Evolutionary conservation across 495 filamentous ascomycete genomes (phyloP), one percentile per base, ranked within the genome.

Genomic region (Apodospora peruviana): DNA sequence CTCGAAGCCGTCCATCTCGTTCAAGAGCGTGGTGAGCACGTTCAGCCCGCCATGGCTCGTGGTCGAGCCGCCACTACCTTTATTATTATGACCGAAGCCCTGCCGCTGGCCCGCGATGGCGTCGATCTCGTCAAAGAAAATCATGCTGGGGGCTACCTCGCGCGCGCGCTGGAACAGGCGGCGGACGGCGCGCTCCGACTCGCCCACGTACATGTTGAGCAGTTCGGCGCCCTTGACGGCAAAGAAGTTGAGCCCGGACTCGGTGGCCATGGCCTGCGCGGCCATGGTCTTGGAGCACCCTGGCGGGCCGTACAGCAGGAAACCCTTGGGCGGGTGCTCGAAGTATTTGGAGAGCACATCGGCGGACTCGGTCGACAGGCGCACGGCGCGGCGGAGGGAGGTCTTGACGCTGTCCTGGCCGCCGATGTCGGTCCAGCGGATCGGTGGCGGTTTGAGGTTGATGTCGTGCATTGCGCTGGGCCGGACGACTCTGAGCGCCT

Each of bases 61-160:
- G 24, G 66, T 46, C 2, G 41, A 20, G 0, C 20, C 29, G 3
- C 27, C 19, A 17, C 25, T 39, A 3, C 24, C 24, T 39, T 18
- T 4, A 16, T 32, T 12, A 4, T 14, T 14, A 24, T 49, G 39
- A 5, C 71, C 55, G 16, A 71, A 62, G 14, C 69, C 72, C 27
- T 81, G 76, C 19, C 90, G 78, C 51, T 82, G 80, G 9, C 84
- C 81, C n/a, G 83, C 90, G 48, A 98, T 90, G 4, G 90, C 83
- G 70, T 98, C 93, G 57, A 98, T 94, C 65, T 98, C 93, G 65
- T 98, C 93, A 59, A 98, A 97, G 73, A 98, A 98, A 50, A 98
- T 90, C 62, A 98, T 91, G 62, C 86, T 89, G 3, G 93, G 93
- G 45, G 83, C 82, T 20, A 91, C 93, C 34, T 86, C 84, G 37